Conservation (phyloP, 208 protist species). For the Endotrypanum monterogeii region DNA sequence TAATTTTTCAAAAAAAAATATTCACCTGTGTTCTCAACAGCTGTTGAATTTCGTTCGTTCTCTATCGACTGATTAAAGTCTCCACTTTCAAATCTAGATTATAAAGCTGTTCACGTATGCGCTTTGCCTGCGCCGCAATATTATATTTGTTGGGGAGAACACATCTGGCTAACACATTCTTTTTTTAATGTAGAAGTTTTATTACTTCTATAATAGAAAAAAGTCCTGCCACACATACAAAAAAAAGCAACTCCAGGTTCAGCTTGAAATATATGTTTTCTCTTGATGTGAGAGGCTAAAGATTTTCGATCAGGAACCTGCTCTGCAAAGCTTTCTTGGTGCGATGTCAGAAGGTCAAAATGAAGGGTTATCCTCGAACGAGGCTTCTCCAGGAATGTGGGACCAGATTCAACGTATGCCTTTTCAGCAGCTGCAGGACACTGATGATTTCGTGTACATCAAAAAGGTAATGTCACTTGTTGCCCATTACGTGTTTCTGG, state of each 20-base stretch:
- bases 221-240: not conserved
- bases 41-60: not conserved
- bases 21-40: not conserved
- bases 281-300: not conserved
- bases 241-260: not conserved
- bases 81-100: not conserved
- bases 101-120: not conserved
- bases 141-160: not conserved
- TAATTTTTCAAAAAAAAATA: not conserved
- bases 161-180: too few species aligned
- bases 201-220: too few species aligned
- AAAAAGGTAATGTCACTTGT: conserved; percentile 63
- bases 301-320: not conserved
- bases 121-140: not conserved
- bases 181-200: too few species aligned
- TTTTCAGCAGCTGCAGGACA: conserved; percentile 65
- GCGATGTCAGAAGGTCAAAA: not conserved
- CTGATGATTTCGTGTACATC: conserved; percentile 53
- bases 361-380: not conserved
- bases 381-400: conserved; percentile 49
- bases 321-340: not conserved
- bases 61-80: not conserved
- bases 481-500: conserved; percentile 50
- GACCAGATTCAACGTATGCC: conserved; percentile 73
- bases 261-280: not conserved